Evolutionary conservation across 768 basidiomycete species (phyloP), one percentile per base, ranked within the genome.

Genomic region (Pulveroboletus sp.): DNA sequence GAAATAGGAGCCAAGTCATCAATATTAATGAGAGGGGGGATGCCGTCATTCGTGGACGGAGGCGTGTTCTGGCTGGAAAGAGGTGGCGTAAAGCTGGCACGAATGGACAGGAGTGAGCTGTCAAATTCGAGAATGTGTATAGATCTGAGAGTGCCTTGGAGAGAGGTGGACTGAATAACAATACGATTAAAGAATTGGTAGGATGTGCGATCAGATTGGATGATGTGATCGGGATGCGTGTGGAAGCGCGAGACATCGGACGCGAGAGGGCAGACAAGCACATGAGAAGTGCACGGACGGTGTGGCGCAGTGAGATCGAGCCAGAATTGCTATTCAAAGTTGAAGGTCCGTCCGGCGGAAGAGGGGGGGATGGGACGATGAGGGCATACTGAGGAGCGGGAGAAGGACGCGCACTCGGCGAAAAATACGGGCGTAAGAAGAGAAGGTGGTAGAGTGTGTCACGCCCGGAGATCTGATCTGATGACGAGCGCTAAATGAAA

Each of bases 281-380:
- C 40, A 41, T n/a, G 40, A 26, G 16, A 26, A 26, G 23, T 27
- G 14, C 16, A 41, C 11, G 31, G 31, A 14, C 31, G 31, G 31
- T 31, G 26, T 40, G 38, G 38, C 38, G 38, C 23, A 40, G 39
- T n/a, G 39, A 40, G 26, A 17, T 22, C 22, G 24, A 39, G 38
- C 14, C 14, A 39, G 38, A 14, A 41, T 7, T 31, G 17, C 40
- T 13, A 43, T 29, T 34, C 17, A 37, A 29, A 36, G 22, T 6
- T n/a, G 31, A 39, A 45, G 56, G 43, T 55, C 57, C 57, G 59
- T 34, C 59, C 58, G 59, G 35, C 40, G 46, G 36, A 43, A 43
- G 29, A 43, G 26, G 23, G 40, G 24, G 24, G 22, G 10, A 30
- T 35, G 39, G n/a, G 20, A 22, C n/a, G 24, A 41, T 50, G 55